A percentile compares a stretch with the other conserved stretches of the same genome.
phyloP scores from a whole-genome alignment of 2,329 filamentous ascomycete genomes.

The Furcasterigmium furcatum region DNA sequence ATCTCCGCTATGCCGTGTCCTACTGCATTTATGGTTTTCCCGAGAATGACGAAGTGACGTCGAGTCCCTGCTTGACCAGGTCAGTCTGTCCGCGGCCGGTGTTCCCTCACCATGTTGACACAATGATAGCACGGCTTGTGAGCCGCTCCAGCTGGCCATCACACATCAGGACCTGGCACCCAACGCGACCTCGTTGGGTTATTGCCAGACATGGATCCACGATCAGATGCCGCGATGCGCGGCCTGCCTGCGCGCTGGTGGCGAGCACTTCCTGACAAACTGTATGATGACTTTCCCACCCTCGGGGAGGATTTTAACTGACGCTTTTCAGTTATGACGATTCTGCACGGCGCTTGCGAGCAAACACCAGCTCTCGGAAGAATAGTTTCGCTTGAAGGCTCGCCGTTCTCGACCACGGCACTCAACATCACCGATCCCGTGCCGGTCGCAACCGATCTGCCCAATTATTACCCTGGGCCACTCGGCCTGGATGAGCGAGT shows the following conservation, averaged over 20 bases:
- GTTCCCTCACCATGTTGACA: background rate
- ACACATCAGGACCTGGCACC: slow-evolving; percentile 46
- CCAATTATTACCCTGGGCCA: slow-evolving; percentile 40
- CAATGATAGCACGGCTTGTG: slow-evolving; percentile 47
- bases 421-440: slow-evolving; percentile 50
- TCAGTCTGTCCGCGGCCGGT: slow-evolving; percentile 21
- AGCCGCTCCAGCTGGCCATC: slow-evolving; percentile 41
- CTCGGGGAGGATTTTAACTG: slow-evolving; percentile 1
- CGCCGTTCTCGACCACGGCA: slow-evolving; percentile 43
- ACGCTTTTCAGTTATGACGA: slow-evolving; percentile 35
- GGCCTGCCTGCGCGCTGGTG: slow-evolving; percentile 38
- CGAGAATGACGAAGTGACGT: slow-evolving; percentile 32
- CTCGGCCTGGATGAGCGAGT: slow-evolving; percentile 53
- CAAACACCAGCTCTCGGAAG: slow-evolving; percentile 45
- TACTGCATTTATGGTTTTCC: slow-evolving; percentile 53
- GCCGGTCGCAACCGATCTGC: slow-evolving; percentile 32
- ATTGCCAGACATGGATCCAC: slow-evolving; percentile 47
- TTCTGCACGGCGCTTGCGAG: slow-evolving; percentile 53
- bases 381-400: slow-evolving; percentile 47
- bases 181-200: slow-evolving; percentile 44
- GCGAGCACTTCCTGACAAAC: slow-evolving; percentile 45
- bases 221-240: slow-evolving; percentile 38
- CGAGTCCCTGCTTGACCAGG: slow-evolving; percentile 51
- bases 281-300: slow-evolving; percentile 35
- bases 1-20: slow-evolving; percentile 52